Evolutionary conservation across 345 rosid genomes (phyloP), one percentile per base, ranked within the genome.

Genomic region (Populus nigra): DNA sequence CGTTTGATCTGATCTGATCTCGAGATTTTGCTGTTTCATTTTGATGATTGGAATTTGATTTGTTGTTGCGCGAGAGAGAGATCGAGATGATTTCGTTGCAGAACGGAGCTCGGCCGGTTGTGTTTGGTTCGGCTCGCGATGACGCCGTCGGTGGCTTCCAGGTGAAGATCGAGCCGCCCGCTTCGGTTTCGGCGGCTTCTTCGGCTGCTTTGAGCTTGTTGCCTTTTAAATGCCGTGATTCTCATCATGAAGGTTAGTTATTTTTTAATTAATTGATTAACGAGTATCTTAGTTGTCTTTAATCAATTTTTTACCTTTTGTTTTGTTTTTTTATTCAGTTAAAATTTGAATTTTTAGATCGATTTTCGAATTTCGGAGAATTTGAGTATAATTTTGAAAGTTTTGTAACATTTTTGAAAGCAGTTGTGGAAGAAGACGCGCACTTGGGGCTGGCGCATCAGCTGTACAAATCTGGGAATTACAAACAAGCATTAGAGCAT

Each of bases 381-480:
- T 41, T 47, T 47, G 0, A 47, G 50, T 47, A 4, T 13, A n/a
- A 10, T 59, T 59, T 76, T 61, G 35, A 78, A 74, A 31, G 2
- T 13, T 73, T 18, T 50, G 29, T 81, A 20, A 38, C 18, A 8
- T 50, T 18, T 7, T 20, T 9, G 27, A 11, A 17, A 20, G 3
- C 35, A 16, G 20, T 49, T 27, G 43, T 88, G 50, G 92, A 91
- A 82, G 99, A 92, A 80, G 96, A 92, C 66, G 75, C 83, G 77
- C 92, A 87, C 76, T 61, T 94, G 83, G 85, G 87, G 47, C 90
- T 90, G 76, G 94, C 98, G 77, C 95, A 94, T 86, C 94, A 94
- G 74, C 76, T 89, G 80, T 96, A 96, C 83, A 96, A 91, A 77
- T 76, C 93, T 61, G 98, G 99, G 11, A 93, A 82, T 65, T 94